phyloP scores from a whole-genome alignment of 345 rosid genomes.

The Excoecaria cochinchinensis region DNA sequence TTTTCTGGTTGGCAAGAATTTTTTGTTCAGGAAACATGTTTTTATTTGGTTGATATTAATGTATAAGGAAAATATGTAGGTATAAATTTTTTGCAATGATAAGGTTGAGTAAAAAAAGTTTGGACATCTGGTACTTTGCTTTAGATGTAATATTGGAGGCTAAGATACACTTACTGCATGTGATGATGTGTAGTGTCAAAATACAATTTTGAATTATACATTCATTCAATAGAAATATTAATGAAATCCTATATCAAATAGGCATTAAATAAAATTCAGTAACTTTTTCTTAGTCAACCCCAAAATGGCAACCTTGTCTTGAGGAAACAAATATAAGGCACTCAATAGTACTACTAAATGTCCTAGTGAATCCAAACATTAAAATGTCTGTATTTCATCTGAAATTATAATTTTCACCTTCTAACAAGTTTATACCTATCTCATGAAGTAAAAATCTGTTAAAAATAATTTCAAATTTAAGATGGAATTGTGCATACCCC shows the following conservation, averaged over 20 bases:
- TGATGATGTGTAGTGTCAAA: not conserved
- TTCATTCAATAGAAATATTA: not conserved
- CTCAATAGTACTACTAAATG: not conserved
- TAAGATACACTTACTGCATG: not conserved
- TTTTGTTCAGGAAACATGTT: not conserved
- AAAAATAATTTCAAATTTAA: not conserved
- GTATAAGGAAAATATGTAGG: not conserved
- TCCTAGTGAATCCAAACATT: not conserved
- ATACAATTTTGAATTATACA: not conserved
- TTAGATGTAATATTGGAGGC: not conserved
- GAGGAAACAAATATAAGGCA: not conserved
- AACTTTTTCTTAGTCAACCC: not conserved
- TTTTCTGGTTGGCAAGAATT: not conserved
- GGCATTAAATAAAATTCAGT: not conserved
- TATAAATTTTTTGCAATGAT: not conserved
- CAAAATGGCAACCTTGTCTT: not conserved
- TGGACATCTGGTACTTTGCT: not conserved
- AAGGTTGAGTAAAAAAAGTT: not conserved
- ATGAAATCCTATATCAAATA: not conserved
- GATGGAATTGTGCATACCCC: not conserved
- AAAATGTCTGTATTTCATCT: not conserved
- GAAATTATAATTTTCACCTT: not conserved
- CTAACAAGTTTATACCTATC: not conserved
- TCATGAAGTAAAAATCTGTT: not conserved
- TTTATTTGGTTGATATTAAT: not conserved